These are phyloP conservation scores for Mucor saturninus DNA, from an alignment of 371 early-diverging fungal genomes.

Conservation along the genomic window DNA sequence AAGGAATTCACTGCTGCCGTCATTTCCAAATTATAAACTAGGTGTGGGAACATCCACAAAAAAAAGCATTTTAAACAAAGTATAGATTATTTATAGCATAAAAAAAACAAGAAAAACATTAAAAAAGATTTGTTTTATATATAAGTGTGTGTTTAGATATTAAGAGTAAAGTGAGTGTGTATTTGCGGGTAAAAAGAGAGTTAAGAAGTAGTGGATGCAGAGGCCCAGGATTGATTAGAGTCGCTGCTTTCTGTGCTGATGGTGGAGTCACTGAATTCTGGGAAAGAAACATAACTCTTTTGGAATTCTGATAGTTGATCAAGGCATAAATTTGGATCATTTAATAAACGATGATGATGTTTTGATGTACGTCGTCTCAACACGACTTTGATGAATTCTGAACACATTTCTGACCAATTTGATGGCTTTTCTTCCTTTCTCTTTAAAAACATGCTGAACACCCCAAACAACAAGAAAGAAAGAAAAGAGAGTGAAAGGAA, in stretches of 20 bases:
- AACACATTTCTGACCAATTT: slow-evolving; percentile 25
- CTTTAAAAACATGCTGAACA: slow-evolving; percentile 1
- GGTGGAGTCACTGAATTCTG: slow-evolving; percentile 27
- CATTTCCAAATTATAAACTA: slow-evolving; percentile 65
- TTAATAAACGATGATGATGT: background rate
- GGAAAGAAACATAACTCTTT: slow-evolving; percentile 32
- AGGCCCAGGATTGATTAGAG: slow-evolving; percentile 10
- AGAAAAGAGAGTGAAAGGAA: background rate
- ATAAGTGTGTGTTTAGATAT: too few species aligned
- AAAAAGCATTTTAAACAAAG: too few species aligned
- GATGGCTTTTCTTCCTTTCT: background rate
- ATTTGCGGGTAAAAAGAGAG: background rate
- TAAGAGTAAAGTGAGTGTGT: background rate
- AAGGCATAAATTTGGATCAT: slow-evolving; percentile 12
- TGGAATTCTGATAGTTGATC: slow-evolving; percentile 33
- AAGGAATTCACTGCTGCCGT: slow-evolving; percentile 90
- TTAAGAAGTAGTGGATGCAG: slow-evolving; percentile 5
- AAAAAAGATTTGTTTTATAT: too few species aligned
- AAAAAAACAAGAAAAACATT: too few species aligned
- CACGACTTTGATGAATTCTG: slow-evolving; percentile 19
- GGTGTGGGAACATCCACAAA: background rate
- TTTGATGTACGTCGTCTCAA: slow-evolving; percentile 5
- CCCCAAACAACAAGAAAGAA: background rate
- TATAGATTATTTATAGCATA: background rate
- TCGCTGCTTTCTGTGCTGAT: slow-evolving; percentile 13